Conservation (phyloP, 2,329 filamentous ascomycete genomes). For the Sclerotinia borealis region DNA sequence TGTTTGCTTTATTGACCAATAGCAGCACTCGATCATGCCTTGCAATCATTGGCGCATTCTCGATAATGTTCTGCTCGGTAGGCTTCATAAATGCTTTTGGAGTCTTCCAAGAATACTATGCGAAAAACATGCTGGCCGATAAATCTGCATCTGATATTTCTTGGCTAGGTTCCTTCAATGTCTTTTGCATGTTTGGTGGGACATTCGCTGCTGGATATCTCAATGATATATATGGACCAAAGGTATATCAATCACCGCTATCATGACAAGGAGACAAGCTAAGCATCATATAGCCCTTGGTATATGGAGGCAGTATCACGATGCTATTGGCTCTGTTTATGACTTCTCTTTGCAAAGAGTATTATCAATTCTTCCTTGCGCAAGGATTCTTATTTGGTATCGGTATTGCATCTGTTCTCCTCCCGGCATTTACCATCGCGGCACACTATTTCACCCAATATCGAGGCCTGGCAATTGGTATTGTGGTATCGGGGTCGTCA, state of each 20-base stretch:
- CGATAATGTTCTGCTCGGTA: conserved; percentile 29
- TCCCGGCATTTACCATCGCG: conserved; percentile 20
- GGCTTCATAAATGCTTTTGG: conserved; percentile 35
- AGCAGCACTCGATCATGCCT: conserved; percentile 12
- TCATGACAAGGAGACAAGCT: background rate
- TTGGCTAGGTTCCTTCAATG: conserved; percentile 33
- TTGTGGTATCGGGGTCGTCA: conserved; percentile 29
- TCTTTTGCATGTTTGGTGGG: conserved; percentile 29
- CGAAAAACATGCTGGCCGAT: conserved; percentile 15
- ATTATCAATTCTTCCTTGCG: conserved; percentile 33
- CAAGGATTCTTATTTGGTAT: conserved; percentile 25
- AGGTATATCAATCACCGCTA: background rate
- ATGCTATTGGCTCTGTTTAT: conserved; percentile 15
- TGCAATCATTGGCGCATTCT: conserved; percentile 17
- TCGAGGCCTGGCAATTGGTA: conserved; percentile 23
- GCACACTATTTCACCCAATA: conserved; percentile 16
- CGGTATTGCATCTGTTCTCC: conserved; percentile 24
- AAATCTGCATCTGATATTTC: conserved; percentile 31
- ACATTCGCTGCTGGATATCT: background rate
- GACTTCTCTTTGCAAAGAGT: conserved; percentile 29
- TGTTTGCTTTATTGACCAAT: background rate
- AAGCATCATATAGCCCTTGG: background rate
- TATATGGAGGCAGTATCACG: conserved; percentile 14
- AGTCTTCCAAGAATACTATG: conserved; percentile 34
- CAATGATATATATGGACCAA: conserved; percentile 30